Evolutionary conservation across 2,329 filamentous ascomycete genomes (phyloP).

Genomic region (Shiraia bambusicola): DNA sequence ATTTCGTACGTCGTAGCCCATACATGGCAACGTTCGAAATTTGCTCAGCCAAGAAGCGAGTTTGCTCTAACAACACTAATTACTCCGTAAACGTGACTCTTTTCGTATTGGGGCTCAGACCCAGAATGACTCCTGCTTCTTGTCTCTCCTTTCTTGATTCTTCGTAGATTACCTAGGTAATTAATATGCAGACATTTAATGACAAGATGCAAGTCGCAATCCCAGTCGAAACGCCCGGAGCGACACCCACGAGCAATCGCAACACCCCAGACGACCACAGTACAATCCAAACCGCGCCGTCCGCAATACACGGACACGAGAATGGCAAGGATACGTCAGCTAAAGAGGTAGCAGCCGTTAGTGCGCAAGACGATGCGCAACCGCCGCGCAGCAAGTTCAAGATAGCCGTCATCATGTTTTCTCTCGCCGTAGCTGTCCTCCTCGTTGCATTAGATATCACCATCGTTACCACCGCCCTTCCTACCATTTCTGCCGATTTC

Average conservation of each 20-base stretch:
- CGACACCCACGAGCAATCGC: constrained; percentile 16
- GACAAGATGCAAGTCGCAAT: constrained; percentile 1
- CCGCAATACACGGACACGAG: constrained; percentile 5
- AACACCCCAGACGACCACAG: constrained; percentile 13
- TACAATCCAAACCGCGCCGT: constrained; percentile 1
- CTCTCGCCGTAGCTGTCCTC: constrained; percentile 57
- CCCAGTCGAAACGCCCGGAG: constrained; percentile 5
- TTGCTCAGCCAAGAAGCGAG: too few relatives aligned
- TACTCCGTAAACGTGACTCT: too few relatives aligned
- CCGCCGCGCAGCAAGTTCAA: constrained; percentile 43
- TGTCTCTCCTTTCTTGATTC: neutral
- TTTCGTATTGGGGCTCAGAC: too few relatives aligned
- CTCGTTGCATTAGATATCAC: constrained; percentile 64
- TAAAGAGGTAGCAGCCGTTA: constrained; percentile 13
- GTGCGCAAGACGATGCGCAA: constrained; percentile 25
- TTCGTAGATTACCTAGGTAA: too few relatives aligned
- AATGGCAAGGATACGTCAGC: constrained; percentile 6
- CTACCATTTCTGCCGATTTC: constrained; percentile 59
- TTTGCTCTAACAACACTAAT: too few relatives aligned
- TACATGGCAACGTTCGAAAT: too few relatives aligned
- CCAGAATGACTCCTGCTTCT: too few relatives aligned
- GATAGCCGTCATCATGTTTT: constrained; percentile 53
- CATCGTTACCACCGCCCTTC: constrained; percentile 63
- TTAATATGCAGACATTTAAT: constrained; percentile 10
- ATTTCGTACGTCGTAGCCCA: too few relatives aligned